Conservation (phyloP, 192 early-diverging fungal species). For the Rhizoclosmatium globosum region DNA sequence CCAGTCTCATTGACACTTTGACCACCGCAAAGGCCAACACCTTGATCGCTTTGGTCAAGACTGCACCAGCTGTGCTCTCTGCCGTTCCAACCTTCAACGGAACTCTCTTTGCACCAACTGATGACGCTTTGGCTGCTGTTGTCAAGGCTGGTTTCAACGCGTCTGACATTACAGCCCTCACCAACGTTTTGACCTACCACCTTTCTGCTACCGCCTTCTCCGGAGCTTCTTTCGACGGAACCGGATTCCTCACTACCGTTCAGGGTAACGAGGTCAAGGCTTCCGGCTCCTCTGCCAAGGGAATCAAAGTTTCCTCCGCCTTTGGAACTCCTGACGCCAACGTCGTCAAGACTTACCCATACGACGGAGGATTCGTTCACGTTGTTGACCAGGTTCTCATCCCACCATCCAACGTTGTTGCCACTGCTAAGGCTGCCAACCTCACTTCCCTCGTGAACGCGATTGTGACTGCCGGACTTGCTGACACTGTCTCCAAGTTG, state of each 20-base stretch:
- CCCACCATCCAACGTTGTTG: conserved; percentile 43
- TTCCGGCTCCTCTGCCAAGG: not conserved
- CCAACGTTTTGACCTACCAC: conserved; percentile 32
- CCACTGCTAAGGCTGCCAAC: conserved; percentile 18
- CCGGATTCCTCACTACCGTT: conserved; percentile 23
- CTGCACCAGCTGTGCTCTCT: not conserved
- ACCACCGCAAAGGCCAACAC: conserved; percentile 7
- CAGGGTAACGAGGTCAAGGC: conserved; percentile 29
- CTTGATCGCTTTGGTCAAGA: conserved; percentile 24
- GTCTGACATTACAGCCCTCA: conserved; percentile 8
- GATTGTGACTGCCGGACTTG: conserved; percentile 30
- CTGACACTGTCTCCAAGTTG: conserved; percentile 37
- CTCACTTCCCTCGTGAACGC: conserved; percentile 38
- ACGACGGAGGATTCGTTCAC: conserved; percentile 56
- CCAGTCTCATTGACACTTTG: conserved; percentile 25
- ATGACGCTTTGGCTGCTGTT: conserved; percentile 26
- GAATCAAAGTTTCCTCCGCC: conserved; percentile 5
- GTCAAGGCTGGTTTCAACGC: conserved; percentile 19
- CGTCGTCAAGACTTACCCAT: conserved; percentile 42
- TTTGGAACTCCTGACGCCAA: conserved; percentile 34
- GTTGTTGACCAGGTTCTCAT: conserved; percentile 54
- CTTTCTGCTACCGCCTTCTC: conserved; percentile 19
- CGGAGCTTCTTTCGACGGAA: not conserved
- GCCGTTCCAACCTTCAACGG: conserved; percentile 23
- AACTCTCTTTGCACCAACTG: conserved; percentile 41